A percentile compares a stretch with the other conserved stretches of the same genome.
These are phyloP conservation scores for Trichoderma semiorbis DNA, from an alignment of 2,329 filamentous ascomycete genomes.

Conservation along the genomic window DNA sequence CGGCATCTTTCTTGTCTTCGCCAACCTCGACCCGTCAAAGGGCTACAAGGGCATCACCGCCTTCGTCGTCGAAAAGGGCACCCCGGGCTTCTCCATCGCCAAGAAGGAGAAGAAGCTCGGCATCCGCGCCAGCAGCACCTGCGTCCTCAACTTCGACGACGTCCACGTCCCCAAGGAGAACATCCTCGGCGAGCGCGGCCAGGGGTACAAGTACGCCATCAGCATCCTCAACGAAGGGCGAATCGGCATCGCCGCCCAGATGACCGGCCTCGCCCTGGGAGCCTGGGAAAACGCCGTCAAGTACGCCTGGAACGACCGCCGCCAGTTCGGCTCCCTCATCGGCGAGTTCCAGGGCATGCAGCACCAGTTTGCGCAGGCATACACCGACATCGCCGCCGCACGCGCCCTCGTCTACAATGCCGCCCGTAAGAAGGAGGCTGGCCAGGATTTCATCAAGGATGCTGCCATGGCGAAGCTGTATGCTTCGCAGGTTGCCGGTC, in stretches of 20 bases:
- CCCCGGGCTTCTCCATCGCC: conserved; percentile 85
- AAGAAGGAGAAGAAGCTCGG: conserved; percentile 99
- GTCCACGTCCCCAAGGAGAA: conserved; percentile 86
- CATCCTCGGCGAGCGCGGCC: conserved; percentile 79
- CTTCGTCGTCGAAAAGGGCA: conserved; percentile 89
- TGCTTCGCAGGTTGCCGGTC: conserved; percentile 85
- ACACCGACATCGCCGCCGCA: conserved; percentile 88
- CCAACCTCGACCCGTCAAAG: conserved; percentile 86
- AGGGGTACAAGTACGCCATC: conserved; percentile 98
- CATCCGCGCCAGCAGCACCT: conserved; percentile 92
- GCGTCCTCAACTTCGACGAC: conserved; percentile 96
- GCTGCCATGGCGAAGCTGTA: conserved; percentile 98
- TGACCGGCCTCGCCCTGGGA: conserved; percentile 93
- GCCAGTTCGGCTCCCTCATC: conserved; percentile 90
- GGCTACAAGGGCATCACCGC: conserved; percentile 97
- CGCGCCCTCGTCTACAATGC: conserved; percentile 94
- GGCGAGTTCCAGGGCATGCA: conserved; percentile 99
- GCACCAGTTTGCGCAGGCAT: conserved; percentile 95
- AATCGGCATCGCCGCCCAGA: conserved; percentile 97
- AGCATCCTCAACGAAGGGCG: conserved; percentile 90
- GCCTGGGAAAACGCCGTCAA: conserved; percentile 90
- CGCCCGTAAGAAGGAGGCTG: conserved; percentile 95
- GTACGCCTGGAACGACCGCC: conserved; percentile 97
- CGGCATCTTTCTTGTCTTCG: conserved; percentile 94
- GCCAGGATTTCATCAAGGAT: conserved; percentile 90